Base-by-base conservation (phyloP, 2,329 filamentous ascomycete genomes). In the Trichothecium sympodiale region DNA sequence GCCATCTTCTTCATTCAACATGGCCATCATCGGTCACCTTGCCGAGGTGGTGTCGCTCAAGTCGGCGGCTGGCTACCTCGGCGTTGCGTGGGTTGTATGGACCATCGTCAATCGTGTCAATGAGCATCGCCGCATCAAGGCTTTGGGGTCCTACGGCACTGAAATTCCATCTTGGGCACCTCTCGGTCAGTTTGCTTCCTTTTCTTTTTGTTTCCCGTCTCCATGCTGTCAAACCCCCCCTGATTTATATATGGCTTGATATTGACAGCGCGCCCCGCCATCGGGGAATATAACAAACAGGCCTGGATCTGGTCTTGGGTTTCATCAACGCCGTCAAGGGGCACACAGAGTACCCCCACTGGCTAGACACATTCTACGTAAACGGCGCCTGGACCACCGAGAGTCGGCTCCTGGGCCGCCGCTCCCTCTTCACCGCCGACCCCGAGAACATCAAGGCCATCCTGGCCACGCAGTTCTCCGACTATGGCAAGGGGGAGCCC, bases 381-480 rank as follows among this genome's bases (percentile, higher is more conserved):
- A 55, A 56, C 13, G 41, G 43, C 31, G 52, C 58, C 23, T 77
- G 66, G 46, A 88, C 83, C 0, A 59, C 69, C 28, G 83, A 89
- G 57, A 54, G 61, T 9, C 65, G 64, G 2, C 47, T 76, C 6
- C 48, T 74, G 2, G 67, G 70, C 33, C 54, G 61, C 33, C 74
- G 83, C n/a, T 56, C 80, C 16, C 55, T 93, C 40, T 69, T 91
- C 50, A 94, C 88, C 0, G 73, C 74, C 5, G 86, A 94, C 46
- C 82, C 83, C 1, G 85, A 93, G 50, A 94, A 94, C 52, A 82
- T 94, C 62, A 94, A 94, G 56, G 84, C 88, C 5, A 70, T 95
- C 16, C 66, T 95, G n/a, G 83, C 87, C 0, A 82, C 80, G 2
- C 85, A 94, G 51, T 95, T 95, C 51, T 38, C 46, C 29, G 83